Evolutionary conservation across 495 filamentous ascomycete species (phyloP), one percentile per base, ranked within the genome.

Genomic region (Parathielavia hyrcaniae): DNA sequence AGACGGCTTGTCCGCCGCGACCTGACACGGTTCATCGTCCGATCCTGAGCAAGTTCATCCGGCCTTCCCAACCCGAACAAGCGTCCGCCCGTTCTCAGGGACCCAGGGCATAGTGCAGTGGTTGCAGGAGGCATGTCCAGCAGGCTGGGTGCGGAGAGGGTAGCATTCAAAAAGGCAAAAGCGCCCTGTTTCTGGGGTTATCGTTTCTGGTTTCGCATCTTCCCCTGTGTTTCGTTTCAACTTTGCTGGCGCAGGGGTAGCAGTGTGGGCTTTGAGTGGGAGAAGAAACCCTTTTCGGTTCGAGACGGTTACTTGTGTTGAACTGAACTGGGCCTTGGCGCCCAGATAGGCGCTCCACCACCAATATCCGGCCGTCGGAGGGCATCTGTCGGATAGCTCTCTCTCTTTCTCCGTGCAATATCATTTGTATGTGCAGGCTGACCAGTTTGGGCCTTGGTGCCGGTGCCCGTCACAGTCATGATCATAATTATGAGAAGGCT

Each of bases 151-250:
- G 7, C 34, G 7, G 49, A 39, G 20, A 23, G 43, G 45, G 54
- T 56, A 12, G 14, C 32, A 56, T 5, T 23, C 10, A n/a, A 0
- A 11, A 3, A 23, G 19, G 43, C 8, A 19, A n/a, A 53, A 50
- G 57, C 50, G 57, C 50, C 20, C 14, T 2, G 20, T 34, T n/a
- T 9, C 8, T n/a, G n/a, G n/a, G n/a, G n/a, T n/a, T 10, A 34
- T 1, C 3, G 34, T 32, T 39, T 60, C 22, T 40, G 19, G 7
- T 40, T 26, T n/a, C n/a, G 19, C 14, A n/a, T 38, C 17, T 7
- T 6, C 50, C 57, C 47, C 53, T 20, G 53, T 53, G 61, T 63
- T 63, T 63, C 61, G 61, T 63, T 63, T 63, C 61, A 41, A 50
- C 38, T 13, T 16, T 34, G 9, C 35, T 30, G 36, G 46, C 45